Conservation (phyloP, 176 grass and related monocot genomes). For the Miscanthus lutarioriparius region DNA sequence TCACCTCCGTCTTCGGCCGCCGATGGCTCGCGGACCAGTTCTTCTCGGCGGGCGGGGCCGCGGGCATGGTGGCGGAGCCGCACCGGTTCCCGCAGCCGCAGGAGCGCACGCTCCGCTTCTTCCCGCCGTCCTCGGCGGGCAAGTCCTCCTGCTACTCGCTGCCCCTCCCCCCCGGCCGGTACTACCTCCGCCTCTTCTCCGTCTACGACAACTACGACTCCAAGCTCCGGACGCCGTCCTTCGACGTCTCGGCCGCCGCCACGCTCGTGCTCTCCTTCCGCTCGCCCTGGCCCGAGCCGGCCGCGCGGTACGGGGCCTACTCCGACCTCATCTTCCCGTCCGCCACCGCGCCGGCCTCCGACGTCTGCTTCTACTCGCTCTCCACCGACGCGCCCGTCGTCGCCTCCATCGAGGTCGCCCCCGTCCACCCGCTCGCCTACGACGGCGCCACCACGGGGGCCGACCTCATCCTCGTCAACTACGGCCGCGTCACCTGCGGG, state of each 20-base stretch:
- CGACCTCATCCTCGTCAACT: constrained; percentile 80
- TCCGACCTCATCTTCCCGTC: constrained; percentile 89
- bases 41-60: constrained; percentile 59
- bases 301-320: constrained; percentile 88
- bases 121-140: constrained; percentile 76
- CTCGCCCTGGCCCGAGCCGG: constrained; percentile 86
- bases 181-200: constrained; percentile 94
- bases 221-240: constrained; percentile 77
- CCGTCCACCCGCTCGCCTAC: constrained; percentile 82
- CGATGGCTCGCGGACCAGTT: constrained; percentile 79
- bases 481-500: constrained; percentile 81
- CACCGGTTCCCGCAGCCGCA: constrained; percentile 84
- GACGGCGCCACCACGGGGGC: constrained; percentile 74
- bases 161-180: constrained; percentile 68
- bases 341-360: constrained; percentile 37
- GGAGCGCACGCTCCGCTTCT: constrained; percentile 94
- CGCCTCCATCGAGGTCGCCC: constrained; percentile 78
- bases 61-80: constrained; percentile 87
- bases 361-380: constrained; percentile 98
- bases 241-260: constrained; percentile 88
- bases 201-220: constrained; percentile 99
- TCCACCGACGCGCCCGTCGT: constrained; percentile 85
- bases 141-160: constrained; percentile 95
- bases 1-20: constrained; percentile 78
- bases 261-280: constrained; percentile 90